These are phyloP conservation scores for Anaeramoeba flamelloides DNA, from an alignment of 78 protist genomes.

Conservation along the genomic window DNA sequence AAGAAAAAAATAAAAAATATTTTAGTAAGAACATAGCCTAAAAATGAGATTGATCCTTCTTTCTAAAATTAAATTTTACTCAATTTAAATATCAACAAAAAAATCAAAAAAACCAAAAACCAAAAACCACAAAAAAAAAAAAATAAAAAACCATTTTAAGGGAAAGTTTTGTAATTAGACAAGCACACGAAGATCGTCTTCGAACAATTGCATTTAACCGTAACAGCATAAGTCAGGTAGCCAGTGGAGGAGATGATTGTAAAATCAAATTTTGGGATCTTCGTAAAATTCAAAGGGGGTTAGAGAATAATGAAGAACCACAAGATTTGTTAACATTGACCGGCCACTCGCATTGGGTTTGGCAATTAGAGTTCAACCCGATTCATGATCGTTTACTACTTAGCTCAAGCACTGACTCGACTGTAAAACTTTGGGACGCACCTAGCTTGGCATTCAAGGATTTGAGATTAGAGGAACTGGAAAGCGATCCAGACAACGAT, in stretches of 20 bases:
- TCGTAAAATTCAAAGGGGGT: slow-evolving; percentile 5
- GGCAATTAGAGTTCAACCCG: slow-evolving; percentile 28
- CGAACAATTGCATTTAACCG: slow-evolving; percentile 28
- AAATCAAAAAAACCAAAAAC: background rate
- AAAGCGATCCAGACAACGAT: background rate
- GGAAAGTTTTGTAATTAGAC: background rate
- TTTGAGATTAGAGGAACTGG: background rate
- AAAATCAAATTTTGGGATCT: slow-evolving; percentile 29
- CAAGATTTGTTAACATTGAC: slow-evolving; percentile 13
- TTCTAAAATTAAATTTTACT: too few species aligned
- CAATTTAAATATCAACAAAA: background rate
- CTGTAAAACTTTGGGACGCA: slow-evolving; percentile 27
- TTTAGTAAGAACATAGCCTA: too few species aligned
- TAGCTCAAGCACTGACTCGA: slow-evolving; percentile 27
- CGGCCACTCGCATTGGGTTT: slow-evolving; percentile 2
- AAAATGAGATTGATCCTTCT: too few species aligned
- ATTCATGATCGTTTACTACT: slow-evolving; percentile 38
- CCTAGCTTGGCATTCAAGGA: slow-evolving; percentile 17
- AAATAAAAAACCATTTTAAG: background rate
- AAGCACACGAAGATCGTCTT: background rate
- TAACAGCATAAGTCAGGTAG: slow-evolving; percentile 15
- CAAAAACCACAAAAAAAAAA: background rate
- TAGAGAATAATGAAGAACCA: slow-evolving; percentile 10
- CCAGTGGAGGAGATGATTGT: slow-evolving; percentile 34
- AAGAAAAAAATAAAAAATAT: too few species aligned